Evolutionary conservation across 371 early-diverging fungal species (phyloP).

Genomic region (Mortierella sp.): DNA sequence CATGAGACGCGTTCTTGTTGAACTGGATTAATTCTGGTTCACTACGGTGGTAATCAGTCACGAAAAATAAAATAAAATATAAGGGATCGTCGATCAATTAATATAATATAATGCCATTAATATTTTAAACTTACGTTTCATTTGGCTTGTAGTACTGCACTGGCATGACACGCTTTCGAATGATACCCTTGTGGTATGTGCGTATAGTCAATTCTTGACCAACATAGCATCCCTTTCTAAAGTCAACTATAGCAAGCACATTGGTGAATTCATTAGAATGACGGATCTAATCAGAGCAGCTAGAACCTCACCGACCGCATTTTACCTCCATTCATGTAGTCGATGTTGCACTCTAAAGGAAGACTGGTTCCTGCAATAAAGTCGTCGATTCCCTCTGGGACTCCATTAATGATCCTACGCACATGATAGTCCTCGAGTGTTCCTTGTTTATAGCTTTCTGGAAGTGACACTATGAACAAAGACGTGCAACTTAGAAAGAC

Average conservation of each 20-base stretch:
- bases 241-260: conserved; percentile 76
- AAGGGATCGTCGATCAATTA: background rate
- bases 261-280: background rate
- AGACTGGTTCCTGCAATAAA: conserved; percentile 78
- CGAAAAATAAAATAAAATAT: background rate
- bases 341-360: conserved; percentile 94
- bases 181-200: conserved; percentile 95
- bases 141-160: conserved; percentile 68
- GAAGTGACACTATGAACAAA: conserved; percentile 32
- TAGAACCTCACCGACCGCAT: background rate
- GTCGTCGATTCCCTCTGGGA: conserved; percentile 93
- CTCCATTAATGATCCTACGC: conserved; percentile 84
- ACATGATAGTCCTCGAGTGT: conserved; percentile 74
- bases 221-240: conserved; percentile 97
- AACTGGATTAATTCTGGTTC: conserved; percentile 57
- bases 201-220: conserved; percentile 98
- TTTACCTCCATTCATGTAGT: conserved; percentile 89
- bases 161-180: conserved; percentile 93
- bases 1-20: conserved; percentile 29
- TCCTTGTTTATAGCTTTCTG: conserved; percentile 35
- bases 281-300: background rate
- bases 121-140: conserved; percentile 59
- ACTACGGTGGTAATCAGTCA: conserved; percentile 23
- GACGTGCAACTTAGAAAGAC: background rate
- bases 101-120: background rate